Conservation (phyloP, 306 rosid species). For the Quercus alba region DNA sequence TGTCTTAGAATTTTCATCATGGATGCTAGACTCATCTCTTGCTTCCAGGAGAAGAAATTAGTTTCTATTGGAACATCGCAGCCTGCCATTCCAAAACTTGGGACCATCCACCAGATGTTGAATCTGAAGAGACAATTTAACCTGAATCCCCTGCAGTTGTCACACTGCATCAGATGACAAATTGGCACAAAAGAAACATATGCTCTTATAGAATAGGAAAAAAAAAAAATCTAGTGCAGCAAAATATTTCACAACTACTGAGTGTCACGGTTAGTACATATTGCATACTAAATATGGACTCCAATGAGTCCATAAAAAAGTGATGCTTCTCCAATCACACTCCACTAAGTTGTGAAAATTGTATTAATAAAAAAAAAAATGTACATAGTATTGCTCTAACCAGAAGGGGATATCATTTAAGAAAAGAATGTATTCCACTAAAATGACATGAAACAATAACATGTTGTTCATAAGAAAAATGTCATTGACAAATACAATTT, state of each 20-base stretch:
- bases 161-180: neutral
- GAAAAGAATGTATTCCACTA: neutral
- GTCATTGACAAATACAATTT: neutral
- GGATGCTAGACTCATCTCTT: conserved; percentile 30
- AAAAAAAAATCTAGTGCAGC: neutral
- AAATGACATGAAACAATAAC: neutral
- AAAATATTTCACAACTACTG: too few relatives aligned
- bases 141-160: conserved; percentile 41
- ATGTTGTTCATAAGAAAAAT: neutral
- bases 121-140: conserved; percentile 53
- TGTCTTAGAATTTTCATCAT: conserved; percentile 31
- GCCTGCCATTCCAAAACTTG: conserved; percentile 39
- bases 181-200: neutral
- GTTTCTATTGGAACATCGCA: conserved; percentile 66
- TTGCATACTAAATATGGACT: too few relatives aligned
- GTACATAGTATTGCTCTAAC: too few relatives aligned
- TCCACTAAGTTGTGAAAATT: too few relatives aligned
- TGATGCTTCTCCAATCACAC: too few relatives aligned
- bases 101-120: conserved; percentile 79
- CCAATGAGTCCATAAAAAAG: too few relatives aligned
- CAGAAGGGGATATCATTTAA: too few relatives aligned
- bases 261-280: too few relatives aligned
- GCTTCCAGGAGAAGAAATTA: conserved; percentile 59
- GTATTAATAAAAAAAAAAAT: too few relatives aligned
- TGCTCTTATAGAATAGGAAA: neutral